Percentiles rank a stretch among this genome's conserved stretches.
Conservation (phyloP, 345 rosid species). For the Salix udensis region DNA sequence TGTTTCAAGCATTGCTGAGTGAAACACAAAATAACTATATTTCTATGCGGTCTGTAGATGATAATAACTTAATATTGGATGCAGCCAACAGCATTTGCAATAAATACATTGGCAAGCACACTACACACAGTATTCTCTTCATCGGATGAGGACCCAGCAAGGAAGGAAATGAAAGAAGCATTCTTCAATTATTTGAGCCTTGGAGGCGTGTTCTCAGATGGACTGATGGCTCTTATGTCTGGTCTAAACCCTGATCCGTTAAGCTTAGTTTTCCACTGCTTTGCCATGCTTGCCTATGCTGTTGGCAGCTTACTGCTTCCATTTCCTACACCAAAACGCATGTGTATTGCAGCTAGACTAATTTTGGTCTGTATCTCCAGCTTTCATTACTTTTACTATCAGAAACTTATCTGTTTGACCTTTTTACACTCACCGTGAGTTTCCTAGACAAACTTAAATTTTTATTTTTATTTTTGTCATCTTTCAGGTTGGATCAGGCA, state of each 20-base stretch:
- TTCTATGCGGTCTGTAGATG: background rate
- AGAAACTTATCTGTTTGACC: too few relatives aligned
- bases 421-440: too few relatives aligned
- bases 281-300: background rate
- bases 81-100: background rate
- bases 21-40: too few relatives aligned
- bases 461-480: too few relatives aligned
- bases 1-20: too few relatives aligned
- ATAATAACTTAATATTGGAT: too few relatives aligned
- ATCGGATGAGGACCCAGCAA: background rate
- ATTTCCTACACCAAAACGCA: background rate
- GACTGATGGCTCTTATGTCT: background rate
- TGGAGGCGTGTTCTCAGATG: background rate
- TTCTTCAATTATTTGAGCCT: background rate
- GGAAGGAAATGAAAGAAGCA: background rate
- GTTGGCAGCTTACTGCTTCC: background rate
- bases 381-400: too few relatives aligned
- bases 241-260: background rate
- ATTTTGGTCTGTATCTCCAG: too few relatives aligned
- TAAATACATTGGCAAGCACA: background rate
- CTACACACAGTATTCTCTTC: background rate
- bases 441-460: too few relatives aligned
- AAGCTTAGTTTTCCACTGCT: background rate
- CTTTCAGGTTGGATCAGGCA: too few relatives aligned
- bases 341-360: too few relatives aligned